phyloP scores from a whole-genome alignment of 2,329 filamentous ascomycete genomes.

The Zymoseptoria tritici region DNA sequence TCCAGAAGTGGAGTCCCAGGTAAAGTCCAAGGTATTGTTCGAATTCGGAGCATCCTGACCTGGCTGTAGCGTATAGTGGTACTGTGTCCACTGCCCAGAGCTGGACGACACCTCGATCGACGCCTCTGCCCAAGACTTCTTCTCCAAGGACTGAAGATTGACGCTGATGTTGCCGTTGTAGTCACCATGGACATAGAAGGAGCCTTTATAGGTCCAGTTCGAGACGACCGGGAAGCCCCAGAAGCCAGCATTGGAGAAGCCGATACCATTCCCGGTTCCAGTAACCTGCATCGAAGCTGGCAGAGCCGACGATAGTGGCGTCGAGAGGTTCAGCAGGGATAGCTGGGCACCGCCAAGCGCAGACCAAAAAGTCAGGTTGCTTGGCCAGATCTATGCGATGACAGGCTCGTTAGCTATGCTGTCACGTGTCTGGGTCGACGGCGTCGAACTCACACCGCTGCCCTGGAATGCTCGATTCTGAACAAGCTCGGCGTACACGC shows the following conservation, averaged over 20 bases:
- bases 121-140: constrained; percentile 21
- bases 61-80: constrained; percentile 25
- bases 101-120: constrained; percentile 20
- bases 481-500: constrained; percentile 64
- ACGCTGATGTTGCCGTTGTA: constrained; percentile 26
- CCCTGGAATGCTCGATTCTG: constrained; percentile 64
- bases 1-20: constrained; percentile 33
- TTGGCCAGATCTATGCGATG: constrained; percentile 33
- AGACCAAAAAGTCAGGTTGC: constrained; percentile 39
- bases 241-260: constrained; percentile 39
- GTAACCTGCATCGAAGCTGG: constrained; percentile 43
- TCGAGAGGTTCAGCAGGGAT: constrained; percentile 41
- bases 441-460: constrained; percentile 25
- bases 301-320: constrained; percentile 47
- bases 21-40: constrained; percentile 47
- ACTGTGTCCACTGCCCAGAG: constrained; percentile 28
- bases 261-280: constrained; percentile 24
- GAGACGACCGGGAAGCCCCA: constrained; percentile 35
- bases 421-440: not conserved
- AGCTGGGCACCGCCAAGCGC: constrained; percentile 45
- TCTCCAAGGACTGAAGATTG: constrained; percentile 11
- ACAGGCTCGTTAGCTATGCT: constrained; percentile 25
- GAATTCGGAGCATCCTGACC: constrained; percentile 34
- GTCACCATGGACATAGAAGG: constrained; percentile 29
- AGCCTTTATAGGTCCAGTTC: constrained; percentile 28